phyloP scores from a whole-genome alignment of 306 rosid species.

The Acmispon strigosus region DNA sequence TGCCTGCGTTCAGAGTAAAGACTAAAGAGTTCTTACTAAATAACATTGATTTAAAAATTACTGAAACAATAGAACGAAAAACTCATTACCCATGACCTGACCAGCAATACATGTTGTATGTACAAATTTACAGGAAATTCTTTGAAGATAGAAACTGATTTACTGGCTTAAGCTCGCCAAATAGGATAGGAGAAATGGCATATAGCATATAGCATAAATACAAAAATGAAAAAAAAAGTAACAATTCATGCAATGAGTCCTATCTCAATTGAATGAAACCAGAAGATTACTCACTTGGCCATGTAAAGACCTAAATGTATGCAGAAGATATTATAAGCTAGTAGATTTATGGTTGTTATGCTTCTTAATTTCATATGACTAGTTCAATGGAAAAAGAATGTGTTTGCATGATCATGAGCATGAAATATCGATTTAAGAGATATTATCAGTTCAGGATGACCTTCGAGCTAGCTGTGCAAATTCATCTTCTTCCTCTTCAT shows the following conservation, averaged over 20 bases:
- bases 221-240: neutral
- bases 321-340: neutral
- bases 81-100: neutral
- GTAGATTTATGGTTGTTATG: neutral
- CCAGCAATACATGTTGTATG: neutral
- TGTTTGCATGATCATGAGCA: neutral
- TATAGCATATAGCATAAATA: neutral
- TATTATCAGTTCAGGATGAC: conserved; percentile 26
- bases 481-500: conserved; percentile 91
- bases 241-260: neutral
- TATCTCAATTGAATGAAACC: neutral
- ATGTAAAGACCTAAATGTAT: neutral
- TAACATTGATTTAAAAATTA: neutral
- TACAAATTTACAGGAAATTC: neutral
- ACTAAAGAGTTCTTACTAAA: conserved; percentile 10
- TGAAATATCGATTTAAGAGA: neutral
- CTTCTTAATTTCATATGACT: conserved; percentile 1
- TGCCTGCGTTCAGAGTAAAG: conserved; percentile 51
- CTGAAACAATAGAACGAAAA: neutral
- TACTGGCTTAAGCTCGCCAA: neutral
- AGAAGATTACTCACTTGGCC: neutral
- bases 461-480: conserved; percentile 94
- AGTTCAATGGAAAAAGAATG: neutral
- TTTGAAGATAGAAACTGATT: neutral
- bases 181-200: neutral